Base-by-base conservation (phyloP, 2,329 filamentous ascomycete species). In the Fusarium nodosum region DNA sequence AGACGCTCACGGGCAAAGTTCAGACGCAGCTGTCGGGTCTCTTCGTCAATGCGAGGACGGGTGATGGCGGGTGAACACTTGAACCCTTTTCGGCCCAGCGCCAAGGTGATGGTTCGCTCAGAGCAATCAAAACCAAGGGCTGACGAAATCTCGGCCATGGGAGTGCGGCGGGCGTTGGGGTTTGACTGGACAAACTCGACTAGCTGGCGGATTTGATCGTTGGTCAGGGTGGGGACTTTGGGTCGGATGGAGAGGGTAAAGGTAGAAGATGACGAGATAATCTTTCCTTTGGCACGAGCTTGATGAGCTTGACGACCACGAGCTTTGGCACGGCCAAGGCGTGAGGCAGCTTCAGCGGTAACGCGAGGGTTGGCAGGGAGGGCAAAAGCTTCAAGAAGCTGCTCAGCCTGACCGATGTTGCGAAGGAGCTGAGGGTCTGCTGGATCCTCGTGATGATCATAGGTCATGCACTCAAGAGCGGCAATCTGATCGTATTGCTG, bases 101-200 rank as follows among this genome's bases (percentile, higher is more conserved):
- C 51, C n/a, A 44, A 15, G 8, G 50, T 44, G 48, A 71, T 54
- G 15, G 41, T n/a, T 15, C 26, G 28, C 4, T 65, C 60, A 16
- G 54, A 44, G 41, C 60, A 66, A 10, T 58, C 36, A 36, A 59
- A 55, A 33, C 54, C 54, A 6, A 71, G 56, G 30, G 34, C 15
- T 22, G 42, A 20, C 12, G 68, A 56, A 18, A 71, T 52, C 22
- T 53, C 30, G 3, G 24, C 33, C 13, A 56, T 51, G 22, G 45
- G 26, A 44, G 65, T 57, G 20, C 64, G 68, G 9, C 68, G 64
- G 33, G 50, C 18, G 18, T 18, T 28, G 15, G 65, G 63, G 9
- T 64, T 62, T 26, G 64, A 68, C 22, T 48, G 36, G 46, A 66
- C 31, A 31, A 69, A 68, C 22, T 54, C 20, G 36, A 71, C 30